A percentile compares a stretch with the other conserved stretches of the same genome.
Evolutionary conservation across 495 filamentous ascomycete species (phyloP).

Genomic region (Aspergillus leporis): DNA sequence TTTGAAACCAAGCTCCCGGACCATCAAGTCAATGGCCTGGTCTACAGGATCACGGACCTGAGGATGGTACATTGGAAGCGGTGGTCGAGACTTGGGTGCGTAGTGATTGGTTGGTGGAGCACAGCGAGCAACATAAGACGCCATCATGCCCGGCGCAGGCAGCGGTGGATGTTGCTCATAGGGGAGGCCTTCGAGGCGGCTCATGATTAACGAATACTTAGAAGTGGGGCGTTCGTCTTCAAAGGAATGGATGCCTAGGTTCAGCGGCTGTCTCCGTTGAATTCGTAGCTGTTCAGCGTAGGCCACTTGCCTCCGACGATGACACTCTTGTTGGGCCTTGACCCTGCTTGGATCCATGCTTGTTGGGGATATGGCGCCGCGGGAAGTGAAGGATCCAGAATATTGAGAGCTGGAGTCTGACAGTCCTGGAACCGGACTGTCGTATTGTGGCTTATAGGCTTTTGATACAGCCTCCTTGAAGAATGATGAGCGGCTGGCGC

Average conservation of each 20-base stretch:
- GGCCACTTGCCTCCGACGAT: conserved; percentile 37
- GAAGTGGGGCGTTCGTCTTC: conserved; percentile 49
- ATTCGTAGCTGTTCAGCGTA: conserved; percentile 45
- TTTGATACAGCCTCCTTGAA: conserved; percentile 62
- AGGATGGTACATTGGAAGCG: conserved; percentile 25
- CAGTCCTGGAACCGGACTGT: conserved; percentile 11
- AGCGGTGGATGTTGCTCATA: conserved; percentile 15
- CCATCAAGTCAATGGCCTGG: conserved; percentile 48
- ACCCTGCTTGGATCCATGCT: conserved; percentile 8
- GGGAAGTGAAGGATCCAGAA: conserved; percentile 12
- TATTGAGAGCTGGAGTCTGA: conserved; percentile 14
- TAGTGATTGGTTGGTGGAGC: conserved; percentile 9
- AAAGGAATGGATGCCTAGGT: conserved; percentile 34
- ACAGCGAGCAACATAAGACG: conserved; percentile 7
- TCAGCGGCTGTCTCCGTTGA: conserved; percentile 28
- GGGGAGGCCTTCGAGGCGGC: conserved; percentile 29
- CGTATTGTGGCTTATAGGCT: conserved; percentile 56
- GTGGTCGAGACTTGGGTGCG: conserved; percentile 19
- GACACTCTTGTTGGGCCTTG: conserved; percentile 12
- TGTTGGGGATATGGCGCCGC: conserved; percentile 5
- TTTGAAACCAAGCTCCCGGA: conserved; percentile 49
- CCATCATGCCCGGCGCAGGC: conserved; percentile 4
- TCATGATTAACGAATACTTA: conserved; percentile 41
- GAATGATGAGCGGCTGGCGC: conserved; percentile 56
- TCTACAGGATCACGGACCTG: conserved; percentile 56